These are phyloP conservation scores for Tricholoma terreum DNA, from an alignment of 768 basidiomycete genomes.

Conservation along the genomic window DNA sequence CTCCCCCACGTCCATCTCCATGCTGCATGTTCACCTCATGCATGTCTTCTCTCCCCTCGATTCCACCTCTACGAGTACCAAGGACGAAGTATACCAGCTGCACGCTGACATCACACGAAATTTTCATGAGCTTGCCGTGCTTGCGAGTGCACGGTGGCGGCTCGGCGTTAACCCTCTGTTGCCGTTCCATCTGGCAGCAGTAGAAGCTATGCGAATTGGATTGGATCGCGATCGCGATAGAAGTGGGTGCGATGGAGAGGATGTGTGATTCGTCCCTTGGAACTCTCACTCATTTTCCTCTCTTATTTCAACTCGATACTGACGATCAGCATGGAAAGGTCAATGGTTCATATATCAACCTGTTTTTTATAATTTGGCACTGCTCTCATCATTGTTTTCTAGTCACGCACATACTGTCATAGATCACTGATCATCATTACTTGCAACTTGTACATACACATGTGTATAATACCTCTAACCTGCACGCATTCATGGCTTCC, in stretches of 20 bases:
- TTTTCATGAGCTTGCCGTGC: slow-evolving; percentile 66
- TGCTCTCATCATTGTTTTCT: too few relatives aligned
- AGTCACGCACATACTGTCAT: not conserved
- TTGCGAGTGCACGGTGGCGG: slow-evolving; percentile 49
- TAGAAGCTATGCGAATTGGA: slow-evolving; percentile 57
- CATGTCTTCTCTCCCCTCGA: slow-evolving; percentile 19
- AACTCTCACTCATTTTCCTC: not conserved
- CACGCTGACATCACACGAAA: slow-evolving; percentile 61
- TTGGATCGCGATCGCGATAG: slow-evolving; percentile 30
- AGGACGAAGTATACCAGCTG: slow-evolving; percentile 28
- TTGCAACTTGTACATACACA: not conserved
- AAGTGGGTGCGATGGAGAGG: not conserved
- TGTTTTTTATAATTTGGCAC: too few relatives aligned
- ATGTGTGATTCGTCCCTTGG: not conserved
- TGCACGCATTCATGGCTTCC: too few relatives aligned
- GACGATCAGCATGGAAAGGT: too few relatives aligned
- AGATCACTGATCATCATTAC: not conserved
- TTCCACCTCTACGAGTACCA: slow-evolving; percentile 29
- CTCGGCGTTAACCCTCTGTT: slow-evolving; percentile 50
- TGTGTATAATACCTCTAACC: not conserved
- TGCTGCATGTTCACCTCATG: slow-evolving; percentile 63
- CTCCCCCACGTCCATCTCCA: slow-evolving; percentile 42
- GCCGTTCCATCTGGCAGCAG: slow-evolving; percentile 73
- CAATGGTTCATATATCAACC: not conserved
- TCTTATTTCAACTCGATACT: not conserved